Conservation (phyloP, 2,329 filamentous ascomycete species). For the Ascochyta rabiei region DNA sequence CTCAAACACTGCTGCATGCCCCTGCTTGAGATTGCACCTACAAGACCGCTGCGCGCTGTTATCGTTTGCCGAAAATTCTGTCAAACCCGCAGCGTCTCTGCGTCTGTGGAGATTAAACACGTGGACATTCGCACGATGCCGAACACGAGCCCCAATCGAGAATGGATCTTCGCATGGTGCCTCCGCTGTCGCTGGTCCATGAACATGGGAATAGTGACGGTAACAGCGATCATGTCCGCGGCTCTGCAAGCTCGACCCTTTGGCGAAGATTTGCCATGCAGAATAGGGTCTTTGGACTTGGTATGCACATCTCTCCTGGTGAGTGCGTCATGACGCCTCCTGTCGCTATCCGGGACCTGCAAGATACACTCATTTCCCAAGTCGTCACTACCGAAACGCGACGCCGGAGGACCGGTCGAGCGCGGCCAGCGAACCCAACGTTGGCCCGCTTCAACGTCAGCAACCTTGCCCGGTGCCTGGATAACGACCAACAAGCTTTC, state of each 20-base stretch:
- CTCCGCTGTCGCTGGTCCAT: constrained; percentile 11
- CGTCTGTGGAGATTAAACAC: constrained; percentile 13
- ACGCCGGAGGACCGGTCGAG: constrained; percentile 8
- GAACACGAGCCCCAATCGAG: constrained; percentile 2
- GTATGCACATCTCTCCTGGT: not conserved
- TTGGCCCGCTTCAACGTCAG: constrained; percentile 14
- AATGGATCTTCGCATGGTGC: constrained; percentile 15
- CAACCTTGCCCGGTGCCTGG: constrained; percentile 6
- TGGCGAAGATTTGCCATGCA: not conserved
- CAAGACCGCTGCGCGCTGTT: not conserved
- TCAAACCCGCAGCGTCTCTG: constrained; percentile 3
- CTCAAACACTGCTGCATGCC: constrained; percentile 36
- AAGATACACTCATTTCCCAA: constrained; percentile 2
- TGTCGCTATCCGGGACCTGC: not conserved
- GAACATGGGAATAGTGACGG: constrained; percentile 2
- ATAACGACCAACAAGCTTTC: not conserved
- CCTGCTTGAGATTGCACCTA: constrained; percentile 36
- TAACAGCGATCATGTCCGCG: constrained; percentile 2
- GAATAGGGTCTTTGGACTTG: not conserved
- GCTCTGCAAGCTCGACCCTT: not conserved
- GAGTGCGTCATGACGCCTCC: constrained; percentile 2
- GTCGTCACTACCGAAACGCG: not conserved
- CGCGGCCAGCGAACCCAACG: constrained; percentile 11
- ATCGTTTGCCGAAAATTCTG: constrained; percentile 9
- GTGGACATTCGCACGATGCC: constrained; percentile 1